Percentiles rank a stretch among this genome's conserved stretches.
These are phyloP conservation scores for Postia placenta DNA, from an alignment of 768 basidiomycete genomes.

Conservation along the genomic window DNA sequence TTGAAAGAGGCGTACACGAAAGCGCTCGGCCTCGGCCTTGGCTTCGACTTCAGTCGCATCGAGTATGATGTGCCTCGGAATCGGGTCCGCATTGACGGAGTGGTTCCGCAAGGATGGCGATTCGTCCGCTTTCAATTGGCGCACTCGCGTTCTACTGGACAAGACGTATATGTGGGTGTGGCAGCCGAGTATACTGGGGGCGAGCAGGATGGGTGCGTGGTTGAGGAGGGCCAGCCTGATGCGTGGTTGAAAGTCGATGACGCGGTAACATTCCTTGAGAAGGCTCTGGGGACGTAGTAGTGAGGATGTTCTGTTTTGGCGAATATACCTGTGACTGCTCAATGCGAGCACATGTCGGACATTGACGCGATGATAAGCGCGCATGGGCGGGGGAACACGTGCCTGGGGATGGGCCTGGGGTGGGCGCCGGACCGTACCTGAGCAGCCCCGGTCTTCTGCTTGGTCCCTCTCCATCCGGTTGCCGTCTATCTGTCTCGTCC, in stretches of 20 bases:
- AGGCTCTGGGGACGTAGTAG: conserved; percentile 10
- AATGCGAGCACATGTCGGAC: no score
- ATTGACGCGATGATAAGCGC: no score
- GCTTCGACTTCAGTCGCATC: conserved; percentile 75
- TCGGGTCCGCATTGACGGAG: conserved; percentile 53
- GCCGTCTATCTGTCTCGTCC: neutral
- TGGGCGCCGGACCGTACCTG: neutral
- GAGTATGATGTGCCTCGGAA: conserved; percentile 56
- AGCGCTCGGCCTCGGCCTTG: conserved; percentile 75
- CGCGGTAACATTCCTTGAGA: conserved; percentile 14
- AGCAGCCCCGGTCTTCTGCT: no score
- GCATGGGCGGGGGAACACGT: no score
- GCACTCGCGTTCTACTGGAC: conserved; percentile 22
- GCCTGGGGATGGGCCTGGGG: no score
- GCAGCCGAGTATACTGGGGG: conserved; percentile 57
- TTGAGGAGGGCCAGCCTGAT: conserved; percentile 5
- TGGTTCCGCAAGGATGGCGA: conserved; percentile 53
- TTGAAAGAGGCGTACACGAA: conserved; percentile 91
- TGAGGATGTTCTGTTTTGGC: no score
- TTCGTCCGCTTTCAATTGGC: conserved; percentile 55
- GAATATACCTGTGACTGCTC: no score
- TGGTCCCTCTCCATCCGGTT: conserved; percentile 3
- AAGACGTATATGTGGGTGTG: conserved; percentile 58
- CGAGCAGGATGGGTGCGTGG: conserved; percentile 7
- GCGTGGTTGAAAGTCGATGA: conserved; percentile 17